Evolutionary conservation across 169 alveolate species (phyloP).

Genomic region (Plasmodium billcollinsi): DNA sequence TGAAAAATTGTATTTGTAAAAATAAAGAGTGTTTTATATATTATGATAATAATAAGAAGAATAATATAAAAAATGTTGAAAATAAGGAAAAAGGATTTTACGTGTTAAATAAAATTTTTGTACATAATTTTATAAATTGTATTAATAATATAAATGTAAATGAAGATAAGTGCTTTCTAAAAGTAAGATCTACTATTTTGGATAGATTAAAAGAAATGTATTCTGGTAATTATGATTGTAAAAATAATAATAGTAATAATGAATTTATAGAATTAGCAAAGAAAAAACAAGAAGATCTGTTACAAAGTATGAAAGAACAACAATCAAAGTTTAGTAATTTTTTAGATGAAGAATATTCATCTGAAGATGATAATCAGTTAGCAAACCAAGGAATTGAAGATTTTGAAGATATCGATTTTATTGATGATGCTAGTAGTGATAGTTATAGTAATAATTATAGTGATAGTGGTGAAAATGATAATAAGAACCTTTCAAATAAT

Average conservation of each 20-base stretch:
- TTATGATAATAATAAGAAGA: too few relatives aligned
- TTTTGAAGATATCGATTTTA: too few relatives aligned
- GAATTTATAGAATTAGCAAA: conserved; percentile 46
- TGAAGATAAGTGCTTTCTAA: conserved; percentile 55
- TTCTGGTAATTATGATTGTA: conserved; percentile 45
- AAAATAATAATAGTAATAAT: conserved; percentile 32
- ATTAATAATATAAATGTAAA: conserved; percentile 43
- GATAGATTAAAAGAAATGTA: conserved; percentile 25
- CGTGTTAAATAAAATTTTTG: conserved; percentile 4
- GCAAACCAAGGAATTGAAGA: not conserved
- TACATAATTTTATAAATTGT: conserved; percentile 26
- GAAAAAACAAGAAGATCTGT: conserved; percentile 39
- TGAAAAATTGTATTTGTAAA: not conserved
- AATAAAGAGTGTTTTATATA: too few relatives aligned
- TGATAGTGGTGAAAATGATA: not conserved
- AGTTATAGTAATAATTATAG: not conserved
- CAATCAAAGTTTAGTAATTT: conserved; percentile 48
- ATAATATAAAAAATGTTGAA: too few relatives aligned
- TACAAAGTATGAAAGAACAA: conserved; percentile 62
- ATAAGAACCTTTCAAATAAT: not conserved
- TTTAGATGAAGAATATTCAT: conserved; percentile 24
- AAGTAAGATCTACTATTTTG: conserved; percentile 34
- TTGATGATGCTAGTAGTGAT: too few relatives aligned
- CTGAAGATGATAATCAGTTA: conserved; percentile 7
- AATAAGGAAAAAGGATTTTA: not conserved